Evolutionary conservation across 2,329 filamentous ascomycete genomes (phyloP), one percentile per base, ranked within the genome.

Genomic region (Hypoxylon rubiginosum): DNA sequence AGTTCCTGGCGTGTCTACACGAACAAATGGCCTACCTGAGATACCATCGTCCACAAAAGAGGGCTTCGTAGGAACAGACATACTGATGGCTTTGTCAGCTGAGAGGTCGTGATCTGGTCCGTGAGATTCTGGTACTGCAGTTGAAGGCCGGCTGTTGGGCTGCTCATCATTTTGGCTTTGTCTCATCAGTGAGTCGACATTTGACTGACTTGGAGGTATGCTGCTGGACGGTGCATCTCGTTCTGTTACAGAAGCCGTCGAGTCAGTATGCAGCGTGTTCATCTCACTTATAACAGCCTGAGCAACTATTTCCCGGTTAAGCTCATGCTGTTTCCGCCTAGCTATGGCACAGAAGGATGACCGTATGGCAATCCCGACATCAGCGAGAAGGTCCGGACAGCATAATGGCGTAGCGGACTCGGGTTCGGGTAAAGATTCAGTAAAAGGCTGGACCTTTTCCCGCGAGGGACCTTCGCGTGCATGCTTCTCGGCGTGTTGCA

Each of bases 21-120:
- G 80, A 11, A 85, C 76, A 69, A 88, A 88, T 0, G 86, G 86
- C 65, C 78, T 85, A 21, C 86, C 85, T 6, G 85, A 83, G 28
- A 88, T 85, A 9, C 86, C 86, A 67, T 86, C 84, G 55, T 84
- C 81, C 6, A 75, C 63, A 8, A 69, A 60, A 4, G 76, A 75
- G 34, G 72, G 71, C 55, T 70, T 74, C 15, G 67, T 66, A 36
- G 70, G 66, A 15, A 72, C 59, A 13, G 71, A 50, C 7, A 66
- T 62, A n/a, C 67, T 70, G 17, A 57, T 46, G 48, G 55, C 71
- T 28, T 60, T 68, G 8, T 72, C 72, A 17, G 67, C 11, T 26
- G 65, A 48, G 28, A 64, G 49, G 24, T 59, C 46, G 17, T 56
- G 58, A 21, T 53, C 39, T 24, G 58, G 46, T 30, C 36, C 57